Percentiles rank a stretch among this genome's conserved stretches.
Conservation (phyloP, 768 basidiomycete species). For the Kwoniella sp. region DNA sequence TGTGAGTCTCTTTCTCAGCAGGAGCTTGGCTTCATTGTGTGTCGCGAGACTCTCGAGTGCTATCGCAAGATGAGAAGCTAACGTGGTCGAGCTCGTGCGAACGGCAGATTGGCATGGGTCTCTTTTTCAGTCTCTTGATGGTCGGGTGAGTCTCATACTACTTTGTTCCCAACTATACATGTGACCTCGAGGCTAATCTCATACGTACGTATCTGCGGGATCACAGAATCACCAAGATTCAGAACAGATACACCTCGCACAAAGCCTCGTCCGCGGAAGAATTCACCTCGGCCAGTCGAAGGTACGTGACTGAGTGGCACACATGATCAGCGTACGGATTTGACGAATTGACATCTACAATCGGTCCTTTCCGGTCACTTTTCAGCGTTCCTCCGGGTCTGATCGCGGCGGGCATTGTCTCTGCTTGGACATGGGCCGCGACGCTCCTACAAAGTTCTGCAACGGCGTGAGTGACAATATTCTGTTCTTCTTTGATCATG, state of each 20-base stretch:
- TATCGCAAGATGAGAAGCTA: not conserved
- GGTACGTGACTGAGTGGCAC: constrained; percentile 20
- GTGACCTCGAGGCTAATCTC: no score
- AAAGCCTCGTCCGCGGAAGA: constrained; percentile 75
- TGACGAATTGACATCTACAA: not conserved
- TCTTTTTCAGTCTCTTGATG: constrained; percentile 63
- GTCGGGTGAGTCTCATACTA: constrained; percentile 22
- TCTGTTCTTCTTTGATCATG: no score
- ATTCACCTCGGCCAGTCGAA: constrained; percentile 55
- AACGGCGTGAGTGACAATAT: constrained; percentile 20
- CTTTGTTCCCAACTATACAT: no score
- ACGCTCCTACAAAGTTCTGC: constrained; percentile 47
- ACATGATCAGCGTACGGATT: not conserved
- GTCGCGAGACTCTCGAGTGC: no score
- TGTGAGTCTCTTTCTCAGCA: constrained; percentile 57
- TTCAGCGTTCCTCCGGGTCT: constrained; percentile 80
- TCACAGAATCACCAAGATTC: constrained; percentile 75
- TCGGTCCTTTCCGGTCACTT: not conserved
- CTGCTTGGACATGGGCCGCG: constrained; percentile 75
- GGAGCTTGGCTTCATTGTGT: not conserved
- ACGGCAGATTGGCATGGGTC: constrained; percentile 69
- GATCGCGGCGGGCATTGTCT: constrained; percentile 89
- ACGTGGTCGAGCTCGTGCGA: no score
- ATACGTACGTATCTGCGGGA: no score
- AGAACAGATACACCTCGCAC: constrained; percentile 73